These are phyloP conservation scores for Pythium sp. DNA, from an alignment of 352 stramenopile species.

Conservation along the genomic window DNA sequence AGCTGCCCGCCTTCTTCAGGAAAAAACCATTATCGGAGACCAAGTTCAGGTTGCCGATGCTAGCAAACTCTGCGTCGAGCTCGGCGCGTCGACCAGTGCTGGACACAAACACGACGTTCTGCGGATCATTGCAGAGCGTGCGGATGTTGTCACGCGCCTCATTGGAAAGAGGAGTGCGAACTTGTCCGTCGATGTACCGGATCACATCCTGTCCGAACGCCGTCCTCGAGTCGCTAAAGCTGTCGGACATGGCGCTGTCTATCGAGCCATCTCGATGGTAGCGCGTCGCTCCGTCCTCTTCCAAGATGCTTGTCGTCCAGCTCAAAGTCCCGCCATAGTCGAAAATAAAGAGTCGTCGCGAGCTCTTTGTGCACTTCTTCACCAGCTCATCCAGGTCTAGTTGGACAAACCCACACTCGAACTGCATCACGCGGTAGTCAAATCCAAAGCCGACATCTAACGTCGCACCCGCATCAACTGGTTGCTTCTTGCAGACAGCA, in stretches of 20 bases:
- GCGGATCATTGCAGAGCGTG: slow-evolving; percentile 52
- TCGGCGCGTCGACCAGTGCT: slow-evolving; percentile 59
- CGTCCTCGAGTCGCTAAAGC: slow-evolving; percentile 11
- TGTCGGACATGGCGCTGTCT: slow-evolving; percentile 41
- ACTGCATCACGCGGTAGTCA: slow-evolving; percentile 95
- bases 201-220: slow-evolving; percentile 31
- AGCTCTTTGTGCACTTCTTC: slow-evolving; percentile 62
- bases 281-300: slow-evolving; percentile 43
- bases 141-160: slow-evolving; percentile 53
- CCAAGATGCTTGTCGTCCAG: slow-evolving; percentile 59
- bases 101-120: slow-evolving; percentile 67
- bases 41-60: slow-evolving; percentile 51
- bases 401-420: slow-evolving; percentile 91
- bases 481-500: slow-evolving; percentile 41
- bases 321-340: slow-evolving; percentile 98
- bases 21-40: slow-evolving; percentile 73
- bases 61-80: slow-evolving; percentile 54
- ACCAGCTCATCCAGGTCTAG: slow-evolving; percentile 90
- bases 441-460: slow-evolving; percentile 94
- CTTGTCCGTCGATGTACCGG: slow-evolving; percentile 64
- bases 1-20: slow-evolving; percentile 35
- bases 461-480: slow-evolving; percentile 51
- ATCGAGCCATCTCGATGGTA: slow-evolving; percentile 35
- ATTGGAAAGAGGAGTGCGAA: slow-evolving; percentile 58
- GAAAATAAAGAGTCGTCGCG: slow-evolving; percentile 92